Evolutionary conservation across 2,329 filamentous ascomycete genomes (phyloP).

Genomic region (Fusarium decemcellulare): DNA sequence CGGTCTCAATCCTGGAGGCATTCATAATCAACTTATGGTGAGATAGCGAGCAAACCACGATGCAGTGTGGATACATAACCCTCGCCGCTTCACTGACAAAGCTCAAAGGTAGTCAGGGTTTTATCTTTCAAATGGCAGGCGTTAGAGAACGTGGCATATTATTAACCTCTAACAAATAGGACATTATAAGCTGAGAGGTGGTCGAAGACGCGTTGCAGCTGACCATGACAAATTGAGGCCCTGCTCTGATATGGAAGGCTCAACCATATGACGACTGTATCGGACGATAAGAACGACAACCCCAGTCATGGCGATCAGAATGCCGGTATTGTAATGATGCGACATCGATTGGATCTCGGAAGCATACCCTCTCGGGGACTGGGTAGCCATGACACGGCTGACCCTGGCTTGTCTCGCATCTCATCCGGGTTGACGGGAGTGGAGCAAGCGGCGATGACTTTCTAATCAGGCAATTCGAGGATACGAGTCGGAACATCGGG

Average conservation of each 20-base stretch:
- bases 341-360: constrained; percentile 16
- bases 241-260: neutral
- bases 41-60: neutral
- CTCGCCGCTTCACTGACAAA: constrained; percentile 18
- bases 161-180: constrained; percentile 27
- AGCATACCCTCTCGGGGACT: constrained; percentile 6
- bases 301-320: neutral
- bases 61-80: constrained; percentile 33
- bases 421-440: constrained; percentile 11
- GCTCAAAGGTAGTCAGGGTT: constrained; percentile 12
- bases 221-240: constrained; percentile 25
- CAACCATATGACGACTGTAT: constrained; percentile 1
- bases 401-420: constrained; percentile 13
- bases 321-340: constrained; percentile 1
- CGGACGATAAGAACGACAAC: neutral
- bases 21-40: constrained; percentile 1
- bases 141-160: constrained; percentile 5
- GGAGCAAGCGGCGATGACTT: constrained; percentile 1
- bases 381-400: neutral
- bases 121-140: constrained; percentile 18
- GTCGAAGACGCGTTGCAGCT: constrained; percentile 1
- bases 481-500: constrained; percentile 9
- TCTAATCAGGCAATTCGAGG: constrained; percentile 8
- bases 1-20: constrained; percentile 30
- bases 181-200: neutral